Base-by-base conservation (phyloP, 495 filamentous ascomycete species). In the Penicillium desertorum region DNA sequence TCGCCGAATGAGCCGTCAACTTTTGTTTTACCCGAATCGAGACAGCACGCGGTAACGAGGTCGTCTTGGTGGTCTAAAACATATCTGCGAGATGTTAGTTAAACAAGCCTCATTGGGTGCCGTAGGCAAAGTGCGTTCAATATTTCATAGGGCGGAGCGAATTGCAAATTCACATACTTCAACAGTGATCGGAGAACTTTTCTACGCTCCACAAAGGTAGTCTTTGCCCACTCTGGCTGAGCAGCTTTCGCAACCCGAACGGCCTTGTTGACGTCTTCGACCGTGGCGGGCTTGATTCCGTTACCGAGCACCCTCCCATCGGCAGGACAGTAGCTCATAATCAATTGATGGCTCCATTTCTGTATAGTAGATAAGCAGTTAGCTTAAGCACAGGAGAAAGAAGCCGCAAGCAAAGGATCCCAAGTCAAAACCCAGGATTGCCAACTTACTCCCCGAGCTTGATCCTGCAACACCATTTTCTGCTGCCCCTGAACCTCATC, bases 1-100 rank as follows among this genome's bases (percentile, higher is more conserved):
- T 99, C 94, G 32, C 94, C 94, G 37, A 99, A 85, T 36, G 86
- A 85, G 9, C 92, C 93, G 68, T 99, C 94, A 27, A 97, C 84
- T 76, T 90, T 88, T 5, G 95, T 96, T 75, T 99, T 99, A 49
- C 94, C 94, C n/a, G 90, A 94, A 75, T 99, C 94, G 16, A 96
- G 79, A 66, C 92, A 97, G 47, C 92, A 92, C 22, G 89, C 85
- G 14, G 82, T 83, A 53, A 89, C 91, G 60, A 99, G 94, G 32
- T 83, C 77, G 51, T 96, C 89, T 70, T 96, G 91, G 72, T 98
- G 88, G 54, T 96, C 88, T 54, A 99, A 83, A 20, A 98, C 79
- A 63, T 85, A 83, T 71, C 85, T 87, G 57, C 22, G 20, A 17
- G 16, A 30, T 30, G 22, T 45, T 43, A 46, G 29, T 34, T n/a